These are phyloP conservation scores for Penicillium sp. DNA, from an alignment of 2,329 filamentous ascomycete species.

Conservation along the genomic window DNA sequence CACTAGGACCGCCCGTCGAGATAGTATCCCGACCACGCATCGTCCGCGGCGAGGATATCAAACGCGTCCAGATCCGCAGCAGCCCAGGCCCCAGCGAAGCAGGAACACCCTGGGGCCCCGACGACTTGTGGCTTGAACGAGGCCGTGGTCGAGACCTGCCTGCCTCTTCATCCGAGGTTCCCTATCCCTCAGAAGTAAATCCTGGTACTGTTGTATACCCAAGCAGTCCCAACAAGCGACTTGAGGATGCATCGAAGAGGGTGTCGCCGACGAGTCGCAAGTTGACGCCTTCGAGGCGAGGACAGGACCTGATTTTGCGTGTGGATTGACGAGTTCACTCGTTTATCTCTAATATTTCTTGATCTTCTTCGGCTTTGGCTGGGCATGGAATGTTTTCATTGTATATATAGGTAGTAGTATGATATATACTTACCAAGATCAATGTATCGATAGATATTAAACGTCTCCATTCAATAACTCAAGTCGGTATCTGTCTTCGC, in stretches of 20 bases:
- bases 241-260: conserved; percentile 6
- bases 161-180: conserved; percentile 4
- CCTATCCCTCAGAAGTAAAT: conserved; percentile 19
- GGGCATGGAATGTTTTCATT: background rate
- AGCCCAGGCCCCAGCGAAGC: conserved; percentile 26
- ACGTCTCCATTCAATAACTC: too few species aligned
- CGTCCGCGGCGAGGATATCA: conserved; percentile 32
- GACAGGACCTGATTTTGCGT: conserved; percentile 30
- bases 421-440: background rate
- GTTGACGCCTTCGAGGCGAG: conserved; percentile 30
- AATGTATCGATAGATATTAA: background rate
- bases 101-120: conserved; percentile 26
- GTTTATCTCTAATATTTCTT: background rate
- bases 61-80: conserved; percentile 29
- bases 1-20: conserved; percentile 27
- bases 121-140: conserved; percentile 29
- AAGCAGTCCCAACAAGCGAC: conserved; percentile 22
- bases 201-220: conserved; percentile 17
- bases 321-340: conserved; percentile 24
- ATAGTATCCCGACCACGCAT: conserved; percentile 32
- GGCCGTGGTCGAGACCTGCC: conserved; percentile 1
- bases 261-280: conserved; percentile 25
- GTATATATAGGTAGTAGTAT: background rate
- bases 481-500: too few species aligned
- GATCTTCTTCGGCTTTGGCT: background rate